Base-by-base conservation (phyloP, 208 protist species). In the Vickermania spadyakhi region DNA sequence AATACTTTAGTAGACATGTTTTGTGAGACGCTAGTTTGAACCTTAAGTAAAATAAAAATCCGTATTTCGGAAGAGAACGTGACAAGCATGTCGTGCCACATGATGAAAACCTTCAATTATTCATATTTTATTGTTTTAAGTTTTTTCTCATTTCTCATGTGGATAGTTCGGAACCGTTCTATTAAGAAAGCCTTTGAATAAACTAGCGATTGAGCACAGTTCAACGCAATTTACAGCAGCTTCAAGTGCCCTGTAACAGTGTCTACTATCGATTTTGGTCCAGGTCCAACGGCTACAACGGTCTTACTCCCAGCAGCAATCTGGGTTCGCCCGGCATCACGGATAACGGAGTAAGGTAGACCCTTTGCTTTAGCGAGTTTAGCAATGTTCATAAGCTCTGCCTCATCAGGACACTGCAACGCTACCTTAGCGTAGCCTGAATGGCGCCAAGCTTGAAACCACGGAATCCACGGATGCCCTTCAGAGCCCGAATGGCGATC, bases 291-390 rank as follows among this genome's bases (percentile, higher is more conserved):
- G 11, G 91, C 86, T 3, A 98, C 52, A 0, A 97, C 95, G 0
- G 95, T 98, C 52, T 86, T 85, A 52, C 90, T 96, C 0, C 84
- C 84, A 2, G 91, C 58, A 11, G 79, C 90, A 41, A 98, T 91
- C 78, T 98, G 95, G 29, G 95, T 98, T 18, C 95, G 74, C 26
- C 95, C 95, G 0, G 93, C 93, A 58, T 98, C 95, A 0, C 88
- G 68, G 52, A 98, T 76, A 1, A 95, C 52, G 28, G 87, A 85
- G 57, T 79, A 78, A 1, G 79, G 78, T 31, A 98, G 64, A 2
- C 72, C 60, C 25, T 7, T 63, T 29, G 13, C 57, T 36, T 52
- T 69, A 62, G 1, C 89, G 90, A 21, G 77, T 58, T 60, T 41
- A 21, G 68, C 58, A 2, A 89, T 50, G 28, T 58, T 73, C 69